Percentiles rank a stretch among this genome's conserved stretches.
Evolutionary conservation across 2,329 filamentous ascomycete genomes (phyloP).

Genomic region (Fusarium albosuccineum): DNA sequence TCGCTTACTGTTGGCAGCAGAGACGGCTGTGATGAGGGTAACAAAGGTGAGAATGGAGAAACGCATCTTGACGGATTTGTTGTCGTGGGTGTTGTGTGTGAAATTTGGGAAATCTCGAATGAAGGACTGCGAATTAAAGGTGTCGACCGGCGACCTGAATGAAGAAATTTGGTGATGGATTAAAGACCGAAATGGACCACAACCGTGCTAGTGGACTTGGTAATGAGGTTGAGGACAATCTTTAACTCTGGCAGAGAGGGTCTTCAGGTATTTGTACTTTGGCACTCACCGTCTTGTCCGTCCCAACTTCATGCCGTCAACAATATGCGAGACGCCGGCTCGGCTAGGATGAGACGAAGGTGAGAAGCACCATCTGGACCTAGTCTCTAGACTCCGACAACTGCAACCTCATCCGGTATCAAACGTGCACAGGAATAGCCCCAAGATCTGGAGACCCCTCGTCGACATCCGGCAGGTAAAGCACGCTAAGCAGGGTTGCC

Average conservation of each 20-base stretch:
- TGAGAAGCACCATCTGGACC: constrained; percentile 14
- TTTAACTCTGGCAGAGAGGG: constrained; percentile 2
- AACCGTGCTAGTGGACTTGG: constrained; percentile 19
- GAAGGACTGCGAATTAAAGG: constrained; percentile 43
- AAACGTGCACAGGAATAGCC: constrained; percentile 9
- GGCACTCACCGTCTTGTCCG: too few species aligned
- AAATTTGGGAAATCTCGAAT: constrained; percentile 6
- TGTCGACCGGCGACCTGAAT: constrained; percentile 67
- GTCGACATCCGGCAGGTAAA: neutral
- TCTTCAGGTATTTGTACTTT: constrained; percentile 29
- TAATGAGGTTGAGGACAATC: neutral
- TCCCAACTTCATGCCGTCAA: too few species aligned
- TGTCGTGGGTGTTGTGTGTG: constrained; percentile 18
- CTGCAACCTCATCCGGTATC: neutral
- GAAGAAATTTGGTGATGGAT: constrained; percentile 12
- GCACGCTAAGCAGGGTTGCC: neutral
- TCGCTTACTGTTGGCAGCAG: constrained; percentile 54
- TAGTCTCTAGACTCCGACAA: neutral
- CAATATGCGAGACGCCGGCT: constrained; percentile 18
- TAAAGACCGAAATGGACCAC: constrained; percentile 17
- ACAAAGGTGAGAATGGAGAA: constrained; percentile 62
- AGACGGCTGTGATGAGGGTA: constrained; percentile 60
- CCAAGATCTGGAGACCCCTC: neutral
- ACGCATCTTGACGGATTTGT: constrained; percentile 63
- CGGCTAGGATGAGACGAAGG: constrained; percentile 29